Conservation (phyloP, 2,329 filamentous ascomycete species). For the Sporothrix dimorphospora region DNA sequence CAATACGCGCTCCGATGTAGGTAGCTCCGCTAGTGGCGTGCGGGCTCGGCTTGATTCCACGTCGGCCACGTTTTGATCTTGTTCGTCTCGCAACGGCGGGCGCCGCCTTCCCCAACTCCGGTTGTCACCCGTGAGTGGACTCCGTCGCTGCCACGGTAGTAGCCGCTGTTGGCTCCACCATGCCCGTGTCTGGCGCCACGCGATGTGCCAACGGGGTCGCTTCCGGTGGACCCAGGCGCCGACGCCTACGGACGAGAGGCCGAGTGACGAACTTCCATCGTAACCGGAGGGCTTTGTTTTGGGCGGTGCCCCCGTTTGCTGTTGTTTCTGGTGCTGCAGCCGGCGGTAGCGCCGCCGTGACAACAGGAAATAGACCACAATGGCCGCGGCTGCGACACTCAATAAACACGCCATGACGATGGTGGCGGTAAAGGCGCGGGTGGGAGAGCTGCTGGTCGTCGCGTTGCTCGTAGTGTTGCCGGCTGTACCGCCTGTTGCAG, state of each 20-base stretch:
- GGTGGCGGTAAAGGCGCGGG: constrained; percentile 14
- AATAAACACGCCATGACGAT: constrained; percentile 20
- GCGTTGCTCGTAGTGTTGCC: neutral
- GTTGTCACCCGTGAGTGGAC: constrained; percentile 11
- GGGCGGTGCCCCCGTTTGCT: neutral
- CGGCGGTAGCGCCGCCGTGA: constrained; percentile 6
- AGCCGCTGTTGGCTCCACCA: constrained; percentile 3
- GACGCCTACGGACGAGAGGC: constrained; percentile 25
- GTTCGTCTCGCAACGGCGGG: neutral
- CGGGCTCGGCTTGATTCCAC: neutral
- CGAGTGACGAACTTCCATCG: neutral
- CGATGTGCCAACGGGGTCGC: neutral
- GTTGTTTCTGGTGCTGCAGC: neutral
- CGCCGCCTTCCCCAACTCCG: neutral
- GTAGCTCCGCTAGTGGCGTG: constrained; percentile 13
- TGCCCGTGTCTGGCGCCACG: neutral
- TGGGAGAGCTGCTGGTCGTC: neutral
- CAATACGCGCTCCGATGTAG: neutral
- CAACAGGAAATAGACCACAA: neutral
- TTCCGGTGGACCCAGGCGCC: constrained; percentile 24
- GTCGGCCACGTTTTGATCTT: neutral
- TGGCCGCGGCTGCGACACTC: neutral
- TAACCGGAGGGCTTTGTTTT: neutral
- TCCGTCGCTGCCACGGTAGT: neutral
- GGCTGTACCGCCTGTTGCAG: neutral